Conservation (phyloP, 2,329 filamentous ascomycete species). For the Raffaelea ambrosiae region DNA sequence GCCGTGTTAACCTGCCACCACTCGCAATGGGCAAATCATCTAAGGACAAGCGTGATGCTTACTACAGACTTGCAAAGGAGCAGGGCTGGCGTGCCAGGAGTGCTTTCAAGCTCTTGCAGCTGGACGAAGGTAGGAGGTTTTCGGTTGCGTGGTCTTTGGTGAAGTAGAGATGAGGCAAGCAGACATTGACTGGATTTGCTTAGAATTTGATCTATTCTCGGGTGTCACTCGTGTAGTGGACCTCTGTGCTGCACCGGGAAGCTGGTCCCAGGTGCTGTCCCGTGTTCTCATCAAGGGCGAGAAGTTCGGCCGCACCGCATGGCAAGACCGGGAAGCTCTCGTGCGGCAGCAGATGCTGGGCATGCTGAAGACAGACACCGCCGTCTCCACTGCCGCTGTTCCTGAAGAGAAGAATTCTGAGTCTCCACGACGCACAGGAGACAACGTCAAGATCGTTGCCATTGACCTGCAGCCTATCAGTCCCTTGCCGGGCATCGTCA, state of each 20-base stretch:
- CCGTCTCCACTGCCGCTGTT: too few species aligned
- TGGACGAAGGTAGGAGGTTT: slow-evolving; percentile 85
- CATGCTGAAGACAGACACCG: slow-evolving; percentile 23
- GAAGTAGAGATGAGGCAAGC: not conserved
- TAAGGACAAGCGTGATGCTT: slow-evolving; percentile 97
- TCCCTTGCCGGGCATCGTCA: slow-evolving; percentile 84
- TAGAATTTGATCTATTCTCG: slow-evolving; percentile 90
- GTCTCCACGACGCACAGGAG: slow-evolving; percentile 14
- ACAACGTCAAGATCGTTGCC: slow-evolving; percentile 92
- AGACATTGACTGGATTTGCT: not conserved
- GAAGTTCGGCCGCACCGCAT: slow-evolving; percentile 75
- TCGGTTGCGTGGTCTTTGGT: too few species aligned
- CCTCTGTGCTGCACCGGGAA: slow-evolving; percentile 88
- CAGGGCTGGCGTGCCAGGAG: slow-evolving; percentile 96
- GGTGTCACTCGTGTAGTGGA: slow-evolving; percentile 90
- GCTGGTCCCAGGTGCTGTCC: slow-evolving; percentile 95
- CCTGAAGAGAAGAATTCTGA: too few species aligned
- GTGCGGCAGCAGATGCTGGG: slow-evolving; percentile 53
- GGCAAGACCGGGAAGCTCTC: slow-evolving; percentile 73
- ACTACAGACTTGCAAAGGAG: slow-evolving; percentile 96
- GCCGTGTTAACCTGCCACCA: too few species aligned
- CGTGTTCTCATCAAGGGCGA: slow-evolving; percentile 90
- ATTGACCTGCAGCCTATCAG: slow-evolving; percentile 96
- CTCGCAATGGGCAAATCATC: slow-evolving; percentile 97
- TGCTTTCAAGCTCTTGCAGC: slow-evolving; percentile 92